Conservation (phyloP, 352 stramenopile genomes). For the Thalassiosira ordinaria region DNA sequence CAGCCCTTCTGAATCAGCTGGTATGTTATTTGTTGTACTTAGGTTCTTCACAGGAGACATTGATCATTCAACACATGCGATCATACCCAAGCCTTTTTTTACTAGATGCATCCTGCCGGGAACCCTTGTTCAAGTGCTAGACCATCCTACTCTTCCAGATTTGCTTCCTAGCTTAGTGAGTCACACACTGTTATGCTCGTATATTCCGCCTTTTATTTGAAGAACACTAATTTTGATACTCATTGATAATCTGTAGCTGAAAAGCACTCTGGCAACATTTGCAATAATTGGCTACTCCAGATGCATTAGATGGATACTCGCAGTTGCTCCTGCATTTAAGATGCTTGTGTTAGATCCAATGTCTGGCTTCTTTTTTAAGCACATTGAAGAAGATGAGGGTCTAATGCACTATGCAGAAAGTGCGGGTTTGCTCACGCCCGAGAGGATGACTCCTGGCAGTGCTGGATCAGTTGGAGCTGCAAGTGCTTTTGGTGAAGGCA, state of each 20-base stretch:
- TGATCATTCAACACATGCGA: conserved; percentile 54
- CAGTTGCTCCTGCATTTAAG: conserved; percentile 57
- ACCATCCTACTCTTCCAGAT: conserved; percentile 71
- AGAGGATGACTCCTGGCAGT: conserved; percentile 32
- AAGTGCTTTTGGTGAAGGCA: not conserved
- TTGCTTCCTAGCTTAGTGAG: conserved; percentile 57
- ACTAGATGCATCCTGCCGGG: conserved; percentile 59
- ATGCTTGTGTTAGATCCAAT: conserved; percentile 62
- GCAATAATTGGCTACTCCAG: conserved; percentile 59
- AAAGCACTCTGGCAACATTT: conserved; percentile 26
- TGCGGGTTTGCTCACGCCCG: conserved; percentile 51
- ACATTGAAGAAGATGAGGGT: conserved; percentile 66
- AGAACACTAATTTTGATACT: too few relatives aligned
- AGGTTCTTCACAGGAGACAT: conserved; percentile 76
- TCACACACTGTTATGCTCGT: too few relatives aligned
- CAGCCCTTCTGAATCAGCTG: too few relatives aligned
- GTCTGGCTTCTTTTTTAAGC: conserved; percentile 63
- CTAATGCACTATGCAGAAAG: conserved; percentile 66
- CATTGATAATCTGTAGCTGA: conserved; percentile 20
- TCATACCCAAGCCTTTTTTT: conserved; percentile 68
- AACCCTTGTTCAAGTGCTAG: conserved; percentile 73
- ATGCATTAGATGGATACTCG: conserved; percentile 62
- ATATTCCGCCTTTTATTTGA: too few relatives aligned
- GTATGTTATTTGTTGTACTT: too few relatives aligned
- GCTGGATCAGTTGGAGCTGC: conserved; percentile 1